Evolutionary conservation across 768 basidiomycete species (phyloP).

Genomic region (Suillus variegatus): DNA sequence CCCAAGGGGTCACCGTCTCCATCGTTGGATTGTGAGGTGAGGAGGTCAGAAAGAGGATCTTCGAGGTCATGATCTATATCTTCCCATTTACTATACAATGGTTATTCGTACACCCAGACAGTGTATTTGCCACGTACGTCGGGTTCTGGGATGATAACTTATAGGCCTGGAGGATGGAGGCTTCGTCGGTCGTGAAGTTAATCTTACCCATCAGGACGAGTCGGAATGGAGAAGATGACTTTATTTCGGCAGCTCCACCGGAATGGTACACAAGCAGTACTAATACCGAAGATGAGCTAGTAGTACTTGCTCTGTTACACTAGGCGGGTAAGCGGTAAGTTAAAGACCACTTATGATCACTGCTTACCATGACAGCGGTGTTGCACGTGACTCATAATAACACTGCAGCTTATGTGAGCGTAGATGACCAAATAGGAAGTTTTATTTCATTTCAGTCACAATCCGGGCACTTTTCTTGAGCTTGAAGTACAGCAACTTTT

Average conservation of each 20-base stretch:
- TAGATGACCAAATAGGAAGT: too few species aligned
- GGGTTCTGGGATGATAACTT: constrained; percentile 78
- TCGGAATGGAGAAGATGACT: not conserved
- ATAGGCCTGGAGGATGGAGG: constrained; percentile 83
- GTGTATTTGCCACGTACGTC: constrained; percentile 45
- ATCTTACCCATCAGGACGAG: constrained; percentile 52
- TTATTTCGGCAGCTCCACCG: not conserved
- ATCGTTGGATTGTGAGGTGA: constrained; percentile 61
- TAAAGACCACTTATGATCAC: too few species aligned
- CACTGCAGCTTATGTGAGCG: too few species aligned
- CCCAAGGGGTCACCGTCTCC: constrained; percentile 79
- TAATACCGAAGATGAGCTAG: not conserved
- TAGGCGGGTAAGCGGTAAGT: not conserved
- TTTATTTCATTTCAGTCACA: too few species aligned
- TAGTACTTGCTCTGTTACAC: not conserved
- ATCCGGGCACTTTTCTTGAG: too few species aligned
- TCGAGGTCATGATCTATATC: constrained; percentile 84
- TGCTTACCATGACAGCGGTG: too few species aligned
- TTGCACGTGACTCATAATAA: not conserved
- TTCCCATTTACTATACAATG: constrained; percentile 73
- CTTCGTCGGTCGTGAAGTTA: constrained; percentile 78
- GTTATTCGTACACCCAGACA: not conserved
- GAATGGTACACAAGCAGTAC: not conserved
- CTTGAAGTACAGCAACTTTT: not conserved
- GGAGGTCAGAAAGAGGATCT: constrained; percentile 69